Evolutionary conservation across 495 filamentous ascomycete species (phyloP).

Genomic region (Xylaria scruposa): DNA sequence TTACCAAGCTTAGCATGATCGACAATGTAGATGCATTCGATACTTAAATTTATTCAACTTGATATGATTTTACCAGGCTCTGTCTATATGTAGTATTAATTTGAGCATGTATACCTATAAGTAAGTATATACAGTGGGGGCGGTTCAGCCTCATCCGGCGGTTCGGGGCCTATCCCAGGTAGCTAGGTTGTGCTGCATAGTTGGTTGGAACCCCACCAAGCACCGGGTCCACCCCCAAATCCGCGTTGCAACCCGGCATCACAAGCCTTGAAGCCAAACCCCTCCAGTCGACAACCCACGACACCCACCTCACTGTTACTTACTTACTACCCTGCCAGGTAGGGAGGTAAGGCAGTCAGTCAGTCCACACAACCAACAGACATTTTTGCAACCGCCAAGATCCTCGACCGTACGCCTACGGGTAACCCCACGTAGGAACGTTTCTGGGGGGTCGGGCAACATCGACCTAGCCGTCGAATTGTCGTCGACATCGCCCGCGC

Average conservation of each 20-base stretch:
- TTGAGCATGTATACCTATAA: no score
- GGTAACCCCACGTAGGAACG: neutral
- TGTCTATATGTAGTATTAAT: no score
- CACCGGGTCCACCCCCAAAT: neutral
- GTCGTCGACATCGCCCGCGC: conserved; percentile 1
- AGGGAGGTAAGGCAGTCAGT: neutral
- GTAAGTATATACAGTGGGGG: neutral
- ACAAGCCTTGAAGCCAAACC: conserved; percentile 13
- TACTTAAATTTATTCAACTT: no score
- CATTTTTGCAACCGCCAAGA: neutral
- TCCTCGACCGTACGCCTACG: neutral
- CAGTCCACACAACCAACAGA: neutral
- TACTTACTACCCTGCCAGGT: neutral
- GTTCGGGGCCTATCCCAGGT: neutral
- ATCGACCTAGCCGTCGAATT: conserved; percentile 3
- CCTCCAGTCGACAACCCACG: conserved; percentile 4
- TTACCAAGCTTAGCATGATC: no score
- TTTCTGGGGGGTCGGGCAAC: conserved; percentile 6
- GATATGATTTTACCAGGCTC: no score
- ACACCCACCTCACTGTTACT: neutral
- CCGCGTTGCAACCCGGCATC: neutral
- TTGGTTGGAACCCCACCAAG: conserved; percentile 2
- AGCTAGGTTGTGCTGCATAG: neutral
- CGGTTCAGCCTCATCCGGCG: neutral
- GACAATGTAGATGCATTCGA: no score